Conservation (phyloP, 805 yeast genomes). For the Yamadazyma nakazawae region DNA sequence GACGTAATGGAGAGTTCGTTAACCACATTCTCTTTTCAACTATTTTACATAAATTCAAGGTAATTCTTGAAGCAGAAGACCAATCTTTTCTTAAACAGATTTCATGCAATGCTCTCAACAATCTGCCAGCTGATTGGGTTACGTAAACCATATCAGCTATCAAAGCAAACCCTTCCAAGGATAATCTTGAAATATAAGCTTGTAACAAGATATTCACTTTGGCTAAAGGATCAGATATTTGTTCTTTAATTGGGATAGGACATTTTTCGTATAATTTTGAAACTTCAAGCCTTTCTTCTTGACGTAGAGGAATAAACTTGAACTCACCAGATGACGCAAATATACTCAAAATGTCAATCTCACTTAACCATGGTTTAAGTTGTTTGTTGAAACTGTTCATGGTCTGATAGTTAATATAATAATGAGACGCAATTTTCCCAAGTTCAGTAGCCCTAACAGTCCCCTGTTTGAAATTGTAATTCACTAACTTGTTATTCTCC, state of each 20-base stretch:
- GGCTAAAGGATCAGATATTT: slow-evolving; percentile 64
- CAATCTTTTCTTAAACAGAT: slow-evolving; percentile 67
- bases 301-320: slow-evolving; percentile 75
- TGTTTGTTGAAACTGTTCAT: slow-evolving; percentile 62
- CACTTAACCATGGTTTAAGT: slow-evolving; percentile 60
- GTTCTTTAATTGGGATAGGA: slow-evolving; percentile 84
- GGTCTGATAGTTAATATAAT: slow-evolving; percentile 74
- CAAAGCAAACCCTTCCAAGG: slow-evolving; percentile 83
- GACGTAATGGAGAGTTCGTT: slow-evolving; percentile 81
- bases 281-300: slow-evolving; percentile 79
- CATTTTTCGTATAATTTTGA: slow-evolving; percentile 63
- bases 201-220: slow-evolving; percentile 81
- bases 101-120: slow-evolving; percentile 82
- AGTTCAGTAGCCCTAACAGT: slow-evolving; percentile 48
- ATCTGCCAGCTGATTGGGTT: slow-evolving; percentile 88
- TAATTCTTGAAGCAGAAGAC: slow-evolving; percentile 56
- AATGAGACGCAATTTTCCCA: slow-evolving; percentile 83
- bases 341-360: slow-evolving; percentile 71
- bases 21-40: slow-evolving; percentile 82
- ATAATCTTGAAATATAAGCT: slow-evolving; percentile 75
- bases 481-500: slow-evolving; percentile 52
- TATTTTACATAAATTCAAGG: slow-evolving; percentile 71
- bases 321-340: slow-evolving; percentile 86
- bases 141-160: slow-evolving; percentile 91
- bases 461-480: slow-evolving; percentile 52